Conservation (phyloP, 2,329 filamentous ascomycete species). For the Fusarium setosum region DNA sequence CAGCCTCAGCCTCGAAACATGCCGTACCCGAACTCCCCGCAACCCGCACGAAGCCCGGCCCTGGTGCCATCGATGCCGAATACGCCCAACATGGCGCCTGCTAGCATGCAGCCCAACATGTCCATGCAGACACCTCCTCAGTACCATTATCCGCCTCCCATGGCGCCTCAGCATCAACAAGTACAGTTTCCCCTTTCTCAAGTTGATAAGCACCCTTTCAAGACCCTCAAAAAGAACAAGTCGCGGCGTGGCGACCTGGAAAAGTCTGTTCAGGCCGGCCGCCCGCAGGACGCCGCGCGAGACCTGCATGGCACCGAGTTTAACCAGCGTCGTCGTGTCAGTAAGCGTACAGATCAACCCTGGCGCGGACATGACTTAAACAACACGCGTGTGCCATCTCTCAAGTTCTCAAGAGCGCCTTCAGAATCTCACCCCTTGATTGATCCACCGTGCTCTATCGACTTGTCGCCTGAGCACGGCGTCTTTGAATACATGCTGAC, state of each 20-base stretch:
- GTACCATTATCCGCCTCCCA: constrained; percentile 70
- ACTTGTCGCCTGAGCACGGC: constrained; percentile 76
- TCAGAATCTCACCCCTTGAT: constrained; percentile 16
- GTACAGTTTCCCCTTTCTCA: constrained; percentile 62
- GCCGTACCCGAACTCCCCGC: constrained; percentile 70
- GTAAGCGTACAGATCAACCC: constrained; percentile 57
- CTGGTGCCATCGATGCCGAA: constrained; percentile 73
- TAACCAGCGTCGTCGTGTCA: constrained; percentile 55
- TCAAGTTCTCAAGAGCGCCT: constrained; percentile 24
- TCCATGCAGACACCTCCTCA: constrained; percentile 72
- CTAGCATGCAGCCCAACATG: constrained; percentile 66
- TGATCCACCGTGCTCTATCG: constrained; percentile 51
- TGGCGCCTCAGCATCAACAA: constrained; percentile 71
- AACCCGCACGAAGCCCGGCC: constrained; percentile 74
- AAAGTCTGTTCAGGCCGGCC: constrained; percentile 55
- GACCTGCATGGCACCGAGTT: constrained; percentile 49
- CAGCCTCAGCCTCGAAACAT: constrained; percentile 59
- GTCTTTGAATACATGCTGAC: constrained; percentile 82
- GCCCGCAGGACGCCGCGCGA: constrained; percentile 52
- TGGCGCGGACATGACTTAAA: constrained; percentile 43
- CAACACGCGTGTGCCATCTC: constrained; percentile 35
- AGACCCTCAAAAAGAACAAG: constrained; percentile 58
- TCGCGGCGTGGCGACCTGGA: constrained; percentile 58
- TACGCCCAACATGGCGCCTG: constrained; percentile 75
- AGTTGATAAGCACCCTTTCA: constrained; percentile 51